These are phyloP conservation scores for Naganishia antarctica DNA, from an alignment of 768 basidiomycete genomes.

Conservation along the genomic window DNA sequence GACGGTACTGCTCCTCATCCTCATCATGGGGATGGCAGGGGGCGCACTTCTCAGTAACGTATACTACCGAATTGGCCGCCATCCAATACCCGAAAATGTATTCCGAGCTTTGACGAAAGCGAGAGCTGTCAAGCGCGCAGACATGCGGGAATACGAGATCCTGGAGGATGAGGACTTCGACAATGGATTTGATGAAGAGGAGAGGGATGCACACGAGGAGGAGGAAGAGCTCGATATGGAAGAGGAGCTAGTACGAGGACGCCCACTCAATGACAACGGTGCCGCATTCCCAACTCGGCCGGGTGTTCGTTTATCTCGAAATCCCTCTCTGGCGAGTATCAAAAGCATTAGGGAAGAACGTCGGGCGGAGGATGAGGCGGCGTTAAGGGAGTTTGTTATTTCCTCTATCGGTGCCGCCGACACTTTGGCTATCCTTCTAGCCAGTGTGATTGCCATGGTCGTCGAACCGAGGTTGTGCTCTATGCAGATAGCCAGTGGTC, in stretches of 20 bases:
- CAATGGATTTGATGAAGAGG: constrained; percentile 20
- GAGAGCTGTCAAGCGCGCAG: constrained; percentile 17
- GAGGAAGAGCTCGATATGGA: constrained; percentile 24
- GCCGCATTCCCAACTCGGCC: not conserved
- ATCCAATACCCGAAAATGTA: constrained; percentile 20
- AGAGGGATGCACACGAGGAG: constrained; percentile 20
- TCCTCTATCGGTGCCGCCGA: constrained; percentile 26
- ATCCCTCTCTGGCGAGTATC: constrained; percentile 22
- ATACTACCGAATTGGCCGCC: constrained; percentile 23
- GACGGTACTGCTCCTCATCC: constrained; percentile 20
- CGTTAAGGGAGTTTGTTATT: constrained; percentile 20
- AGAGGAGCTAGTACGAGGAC: constrained; percentile 22
- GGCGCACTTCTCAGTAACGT: constrained; percentile 7
- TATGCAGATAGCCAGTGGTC: constrained; percentile 17
- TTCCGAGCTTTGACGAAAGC: constrained; percentile 21
- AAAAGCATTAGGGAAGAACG: constrained; percentile 23
- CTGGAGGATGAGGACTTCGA: constrained; percentile 18
- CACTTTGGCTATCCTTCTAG: constrained; percentile 23
- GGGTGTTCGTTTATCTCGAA: constrained; percentile 17
- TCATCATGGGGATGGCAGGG: constrained; percentile 19
- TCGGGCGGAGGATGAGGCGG: constrained; percentile 22
- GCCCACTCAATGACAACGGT: not conserved
- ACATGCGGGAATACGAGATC: constrained; percentile 13
- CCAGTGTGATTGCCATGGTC: constrained; percentile 21
- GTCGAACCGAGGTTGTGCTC: constrained; percentile 23